Percentiles rank a stretch among this genome's conserved stretches.
Evolutionary conservation across 148 eudicot species (phyloP).

Genomic region (Spergularia marina): DNA sequence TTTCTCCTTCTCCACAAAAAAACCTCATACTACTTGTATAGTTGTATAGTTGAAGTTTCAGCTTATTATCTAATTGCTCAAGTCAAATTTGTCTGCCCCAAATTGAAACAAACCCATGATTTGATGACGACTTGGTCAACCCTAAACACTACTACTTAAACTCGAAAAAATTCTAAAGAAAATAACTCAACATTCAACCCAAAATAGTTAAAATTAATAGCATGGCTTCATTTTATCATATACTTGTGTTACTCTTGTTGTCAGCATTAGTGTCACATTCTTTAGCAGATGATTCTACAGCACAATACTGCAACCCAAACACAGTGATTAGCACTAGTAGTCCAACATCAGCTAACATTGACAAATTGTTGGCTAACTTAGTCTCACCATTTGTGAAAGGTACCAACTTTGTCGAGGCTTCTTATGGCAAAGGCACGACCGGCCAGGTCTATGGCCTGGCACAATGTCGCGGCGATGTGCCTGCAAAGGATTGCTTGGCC

Average conservation of each 20-base stretch:
- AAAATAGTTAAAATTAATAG: no score
- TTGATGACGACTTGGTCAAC: neutral
- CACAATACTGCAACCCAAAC: constrained; percentile 43
- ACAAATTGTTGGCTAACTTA: constrained; percentile 36
- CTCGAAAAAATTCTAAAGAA: neutral
- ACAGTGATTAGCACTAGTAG: constrained; percentile 22
- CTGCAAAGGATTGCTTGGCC: constrained; percentile 45
- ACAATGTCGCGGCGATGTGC: constrained; percentile 82
- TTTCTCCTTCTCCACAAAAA: neutral
- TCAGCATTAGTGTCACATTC: constrained; percentile 6
- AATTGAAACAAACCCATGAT: no score
- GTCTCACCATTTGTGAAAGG: constrained; percentile 36
- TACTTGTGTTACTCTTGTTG: constrained; percentile 19
- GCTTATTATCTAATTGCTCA: no score
- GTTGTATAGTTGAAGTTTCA: no score
- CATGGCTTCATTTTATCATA: constrained; percentile 18
- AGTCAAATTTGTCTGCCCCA: no score
- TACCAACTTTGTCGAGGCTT: constrained; percentile 44
- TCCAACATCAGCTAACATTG: constrained; percentile 45
- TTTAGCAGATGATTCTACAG: constrained; percentile 39
- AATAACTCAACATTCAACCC: neutral
- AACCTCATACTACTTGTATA: no score
- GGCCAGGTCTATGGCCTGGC: constrained; percentile 59
- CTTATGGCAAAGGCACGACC: constrained; percentile 38
- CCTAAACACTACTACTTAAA: constrained; percentile 3